Base-by-base conservation (phyloP, 345 rosid species). In the Eucalyptus lansdowneana region DNA sequence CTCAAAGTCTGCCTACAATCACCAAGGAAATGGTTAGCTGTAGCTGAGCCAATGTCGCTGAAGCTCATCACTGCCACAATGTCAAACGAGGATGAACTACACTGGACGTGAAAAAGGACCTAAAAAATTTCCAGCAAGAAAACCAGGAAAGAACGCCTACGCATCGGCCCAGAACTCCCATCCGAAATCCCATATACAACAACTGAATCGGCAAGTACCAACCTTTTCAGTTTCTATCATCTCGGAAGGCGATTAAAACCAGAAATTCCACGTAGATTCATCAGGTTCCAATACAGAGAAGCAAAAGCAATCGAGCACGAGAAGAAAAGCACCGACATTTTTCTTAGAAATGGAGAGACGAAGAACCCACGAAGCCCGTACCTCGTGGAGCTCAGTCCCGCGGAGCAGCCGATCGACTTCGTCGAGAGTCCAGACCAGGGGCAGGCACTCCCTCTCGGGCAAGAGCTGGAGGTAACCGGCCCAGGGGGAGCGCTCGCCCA, bases 371-470 rank as follows among this genome's bases (percentile, higher is more conserved):
- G 3, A 29, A 27, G 27, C 21, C n/a, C 81, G 15, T 25, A 97
- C 99, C 96, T 94, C 91, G 89, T 97, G 97, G 67, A 97, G 96
- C 94, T 97, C 99, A 76, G 99, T 97, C 60, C 99, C 98, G 11
- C 80, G 72, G 49, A 97, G 96, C 24, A 97, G 93, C 54, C 90
- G 92, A 89, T 97, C 96, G 65, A 97, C 87, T 47, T 96, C 96
- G 42, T 88, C 89, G 87, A 90, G 69, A 8, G 96, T 90, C 99
- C 99, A 97, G 62, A 95, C 92, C 31, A 94, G 90, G 24, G 99
- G 98, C 91, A 97, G 87, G 89, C 90, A 91, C 88, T 96, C 97
- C 69, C 90, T 92, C 12, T 90, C 50, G 67, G 99, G 99, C 88
- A 97, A 92, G 89, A 96, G 92, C 93, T 95, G 97, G 16, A 96